Percentiles rank a stretch among this genome's conserved stretches.
These are phyloP conservation scores for Didymella pinodella DNA, from an alignment of 2,329 filamentous ascomycete genomes.

Conservation along the genomic window DNA sequence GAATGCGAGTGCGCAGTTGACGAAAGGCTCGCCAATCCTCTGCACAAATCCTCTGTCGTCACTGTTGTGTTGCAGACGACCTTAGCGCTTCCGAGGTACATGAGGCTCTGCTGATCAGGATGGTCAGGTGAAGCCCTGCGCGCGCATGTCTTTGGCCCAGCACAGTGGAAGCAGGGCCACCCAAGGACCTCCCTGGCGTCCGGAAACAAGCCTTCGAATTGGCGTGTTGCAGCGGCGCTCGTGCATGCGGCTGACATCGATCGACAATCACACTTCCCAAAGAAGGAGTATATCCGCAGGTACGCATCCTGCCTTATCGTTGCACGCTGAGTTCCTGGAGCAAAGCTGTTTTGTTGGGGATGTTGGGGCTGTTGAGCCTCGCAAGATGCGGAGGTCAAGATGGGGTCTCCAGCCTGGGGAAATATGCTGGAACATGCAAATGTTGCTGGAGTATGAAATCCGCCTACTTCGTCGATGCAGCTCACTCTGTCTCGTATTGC, in stretches of 20 bases:
- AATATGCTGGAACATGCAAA: slow-evolving; percentile 1
- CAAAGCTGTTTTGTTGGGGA: slow-evolving; percentile 11
- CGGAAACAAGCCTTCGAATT: slow-evolving; percentile 10
- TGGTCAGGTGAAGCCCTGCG: slow-evolving; percentile 1
- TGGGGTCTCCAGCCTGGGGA: slow-evolving; percentile 15
- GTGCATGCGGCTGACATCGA: slow-evolving; percentile 17
- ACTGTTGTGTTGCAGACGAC: not conserved
- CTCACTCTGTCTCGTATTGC: not conserved
- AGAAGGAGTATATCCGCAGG: slow-evolving; percentile 14
- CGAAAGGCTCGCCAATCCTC: not conserved
- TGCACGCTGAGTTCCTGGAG: slow-evolving; percentile 5
- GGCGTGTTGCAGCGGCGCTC: slow-evolving; percentile 1
- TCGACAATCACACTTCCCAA: slow-evolving; percentile 6
- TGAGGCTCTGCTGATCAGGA: slow-evolving; percentile 9
- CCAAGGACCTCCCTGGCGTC: not conserved
- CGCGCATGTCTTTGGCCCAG: not conserved
- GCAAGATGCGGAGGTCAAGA: slow-evolving; percentile 5
- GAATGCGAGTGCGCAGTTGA: slow-evolving; percentile 5
- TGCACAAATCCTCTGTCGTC: not conserved
- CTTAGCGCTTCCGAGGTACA: slow-evolving; percentile 8
- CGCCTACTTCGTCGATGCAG: not conserved
- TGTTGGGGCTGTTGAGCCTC: not conserved
- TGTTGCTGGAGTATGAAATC: not conserved
- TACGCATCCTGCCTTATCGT: not conserved
- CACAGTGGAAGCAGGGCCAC: not conserved